Evolutionary conservation across 1,139 yeast genomes (phyloP).

Genomic region (Pichia sp.): DNA sequence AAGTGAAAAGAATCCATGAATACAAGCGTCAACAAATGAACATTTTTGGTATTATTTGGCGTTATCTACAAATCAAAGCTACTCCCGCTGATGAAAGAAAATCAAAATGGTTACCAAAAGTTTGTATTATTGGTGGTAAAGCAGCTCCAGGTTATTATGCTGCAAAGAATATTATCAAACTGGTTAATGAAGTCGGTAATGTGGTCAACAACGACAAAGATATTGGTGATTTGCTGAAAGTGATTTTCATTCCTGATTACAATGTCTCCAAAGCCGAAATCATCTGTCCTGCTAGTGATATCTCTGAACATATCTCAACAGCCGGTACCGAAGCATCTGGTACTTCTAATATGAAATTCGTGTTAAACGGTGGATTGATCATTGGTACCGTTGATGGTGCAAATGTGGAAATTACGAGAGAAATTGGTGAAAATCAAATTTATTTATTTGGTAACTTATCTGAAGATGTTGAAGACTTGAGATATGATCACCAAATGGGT

Average conservation of each 20-base stretch:
- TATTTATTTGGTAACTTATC: conserved; percentile 87
- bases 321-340: conserved; percentile 98
- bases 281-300: conserved; percentile 82
- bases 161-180: conserved; percentile 85
- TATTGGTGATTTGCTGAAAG: conserved; percentile 70
- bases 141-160: conserved; percentile 96
- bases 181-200: conserved; percentile 72
- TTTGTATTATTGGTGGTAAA: conserved; percentile 84
- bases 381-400: conserved; percentile 98
- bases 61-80: conserved; percentile 70
- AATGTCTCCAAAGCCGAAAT: conserved; percentile 92
- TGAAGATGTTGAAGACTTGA: conserved; percentile 79
- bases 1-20: conserved; percentile 92
- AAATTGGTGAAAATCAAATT: conserved; percentile 84
- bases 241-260: conserved; percentile 84
- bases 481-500: conserved; percentile 65
- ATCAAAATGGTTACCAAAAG: conserved; percentile 61
- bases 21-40: conserved; percentile 93
- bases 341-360: conserved; percentile 94
- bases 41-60: conserved; percentile 78
- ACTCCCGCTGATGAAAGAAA: conserved; percentile 60
- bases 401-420: conserved; percentile 89
- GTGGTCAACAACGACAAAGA: conserved; percentile 75
- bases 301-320: conserved; percentile 93
- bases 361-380: conserved; percentile 85